Evolutionary conservation across 129 eudicot genomes (phyloP), one percentile per base, ranked within the genome.

Genomic region (Flaveria robusta): DNA sequence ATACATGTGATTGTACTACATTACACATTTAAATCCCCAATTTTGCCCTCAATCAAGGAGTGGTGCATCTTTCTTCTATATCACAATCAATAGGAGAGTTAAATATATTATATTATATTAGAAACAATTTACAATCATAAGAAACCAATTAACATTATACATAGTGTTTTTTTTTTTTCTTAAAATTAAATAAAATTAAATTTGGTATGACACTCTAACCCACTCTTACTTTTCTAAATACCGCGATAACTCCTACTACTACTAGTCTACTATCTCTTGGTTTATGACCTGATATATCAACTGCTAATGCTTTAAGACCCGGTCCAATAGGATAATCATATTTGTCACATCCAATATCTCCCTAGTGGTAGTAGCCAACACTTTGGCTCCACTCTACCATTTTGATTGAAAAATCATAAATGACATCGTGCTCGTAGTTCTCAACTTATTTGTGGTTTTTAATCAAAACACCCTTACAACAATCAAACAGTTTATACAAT

Each of bases 1-100:
- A 56, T 9, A 39, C 68, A 58, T 56, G 45, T 60, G 19, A 60
- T 60, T 46, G 78, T 60, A 74, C 78, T 74, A 58, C 68, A 74
- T 70, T 74, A 58, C 68, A 71, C 49, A 52, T 71, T 24, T 47
- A 47, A 42, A 41, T 41, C 42, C 14, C 26, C 49, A 18, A 29
- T 29, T 9, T 3, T 39, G 18, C 14, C 70, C 70, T 22, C 26
- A 31, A 39, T 13, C 49, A 7, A 31, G 1, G 7, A 15, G 20
- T 20, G 50, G 9, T 54, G 37, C 77, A 72, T 29, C 22, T 23
- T 26, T 27, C 42, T 22, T 7, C 4, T 15, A 10, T 42, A 42
- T 6, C 23, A 69, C 39, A 15, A 27, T 16, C 24, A 27, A 7
- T 7, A 34, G 8, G 13, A 42, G 12, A 7, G 2, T 42, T 42